Base-by-base conservation (phyloP, 768 basidiomycete genomes). In the Pisolithus sp. region DNA sequence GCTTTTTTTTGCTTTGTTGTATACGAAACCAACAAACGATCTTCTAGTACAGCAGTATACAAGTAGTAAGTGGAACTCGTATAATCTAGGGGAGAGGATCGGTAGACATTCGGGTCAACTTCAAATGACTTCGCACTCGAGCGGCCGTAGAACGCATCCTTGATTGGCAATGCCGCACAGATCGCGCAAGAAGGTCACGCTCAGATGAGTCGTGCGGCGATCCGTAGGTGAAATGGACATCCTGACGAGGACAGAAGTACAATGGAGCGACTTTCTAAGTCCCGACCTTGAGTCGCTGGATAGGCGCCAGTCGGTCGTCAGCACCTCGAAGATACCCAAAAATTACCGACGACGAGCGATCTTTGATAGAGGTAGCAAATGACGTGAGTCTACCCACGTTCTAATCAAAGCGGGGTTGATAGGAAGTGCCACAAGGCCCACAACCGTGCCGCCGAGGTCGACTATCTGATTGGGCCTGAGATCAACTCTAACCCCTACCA, bases 281-380 rank as follows among this genome's bases (percentile, higher is more conserved):
- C 5, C 52, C 70, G 0, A 51, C 55, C 2, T 30, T 58, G 3
- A 21, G 28, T 8, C 59, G 59, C 18, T 80, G 78, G 79, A 50
- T 61, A 0, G 68, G 79, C 28, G 41, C 80, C 17, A 44, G n/a
- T 73, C 0, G 63, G 62, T 5, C 59, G 54, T 0, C 49, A 62
- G 23, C 51, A 67, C 5, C 57, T 75, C 36, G 69, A 77, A 4
- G 76, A 79, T 40, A 18, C 78, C 10, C 58, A 64, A 13, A 72
- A 62, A 69, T 73, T 5, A 56, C 71, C 0, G 73, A 75, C 12
- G 68, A 70, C 26, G 54, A 57, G 7, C 57, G 78, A 20, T 76
- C 75, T 7, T 59, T 72, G 15, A 1, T 20, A 0, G 70, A 63
- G 31, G 66, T 65, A 0, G 30, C 52, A 1, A 56, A 54, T 4